phyloP scores from a whole-genome alignment of 495 filamentous ascomycete genomes.

The Penicillium ucsense region DNA sequence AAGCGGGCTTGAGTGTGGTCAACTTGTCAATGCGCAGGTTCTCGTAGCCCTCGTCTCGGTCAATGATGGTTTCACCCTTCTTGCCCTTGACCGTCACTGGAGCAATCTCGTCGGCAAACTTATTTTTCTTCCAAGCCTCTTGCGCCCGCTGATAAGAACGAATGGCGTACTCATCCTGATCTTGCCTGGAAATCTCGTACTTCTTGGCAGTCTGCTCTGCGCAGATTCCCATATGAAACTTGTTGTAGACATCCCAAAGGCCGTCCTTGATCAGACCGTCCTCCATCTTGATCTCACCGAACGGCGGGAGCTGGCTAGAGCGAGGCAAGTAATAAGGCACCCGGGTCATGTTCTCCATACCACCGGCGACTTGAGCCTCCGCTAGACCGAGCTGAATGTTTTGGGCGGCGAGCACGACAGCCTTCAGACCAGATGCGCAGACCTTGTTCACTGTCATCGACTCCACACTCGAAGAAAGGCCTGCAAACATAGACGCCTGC shows the following conservation, averaged over 20 bases:
- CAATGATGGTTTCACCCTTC: conserved; percentile 72
- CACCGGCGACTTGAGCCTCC: conserved; percentile 82
- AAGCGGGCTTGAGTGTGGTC: conserved; percentile 79
- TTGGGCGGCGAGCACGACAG: conserved; percentile 80
- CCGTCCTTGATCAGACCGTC: conserved; percentile 95
- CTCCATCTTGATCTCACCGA: conserved; percentile 76
- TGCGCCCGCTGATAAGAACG: conserved; percentile 80
- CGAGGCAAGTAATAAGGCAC: conserved; percentile 87
- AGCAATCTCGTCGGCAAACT: conserved; percentile 78
- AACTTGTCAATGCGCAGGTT: conserved; percentile 79
- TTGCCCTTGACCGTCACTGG: conserved; percentile 74
- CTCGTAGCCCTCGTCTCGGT: conserved; percentile 80
- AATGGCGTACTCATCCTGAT: conserved; percentile 87
- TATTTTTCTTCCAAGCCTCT: conserved; percentile 71
- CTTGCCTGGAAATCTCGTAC: conserved; percentile 64
- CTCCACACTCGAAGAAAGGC: conserved; percentile 67
- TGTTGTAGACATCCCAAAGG: conserved; percentile 91
- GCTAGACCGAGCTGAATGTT: conserved; percentile 86
- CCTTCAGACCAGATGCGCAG: conserved; percentile 89
- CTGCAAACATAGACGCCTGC: conserved; percentile 83
- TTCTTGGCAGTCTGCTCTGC: conserved; percentile 95
- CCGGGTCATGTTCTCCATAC: conserved; percentile 95
- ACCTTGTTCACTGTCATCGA: conserved; percentile 94
- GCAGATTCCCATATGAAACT: conserved; percentile 96
- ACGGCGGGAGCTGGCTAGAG: conserved; percentile 62